Evolutionary conservation across 1,284 basidiomycete genomes (phyloP), one percentile per base, ranked within the genome.

Genomic region (Cutaneotrichosporon sp.): DNA sequence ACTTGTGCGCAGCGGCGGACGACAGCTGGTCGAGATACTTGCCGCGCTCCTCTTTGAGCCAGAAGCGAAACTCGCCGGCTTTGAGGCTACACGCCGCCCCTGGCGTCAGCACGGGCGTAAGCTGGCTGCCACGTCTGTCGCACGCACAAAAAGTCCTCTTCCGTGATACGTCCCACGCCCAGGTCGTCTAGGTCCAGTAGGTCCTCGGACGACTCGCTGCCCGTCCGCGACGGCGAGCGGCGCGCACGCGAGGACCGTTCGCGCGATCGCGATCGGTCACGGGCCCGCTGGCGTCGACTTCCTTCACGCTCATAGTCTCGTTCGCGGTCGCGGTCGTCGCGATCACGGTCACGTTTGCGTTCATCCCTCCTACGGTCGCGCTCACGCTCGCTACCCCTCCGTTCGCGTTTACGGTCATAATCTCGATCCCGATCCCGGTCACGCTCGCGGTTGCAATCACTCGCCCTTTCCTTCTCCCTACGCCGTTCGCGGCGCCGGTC

Each of bases 91-190:
- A n/a, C 39, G 47, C 38, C 26, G 26, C 26, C 26, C 26, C 47
- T 49, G 26, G 37, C 23, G 37, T 58, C 43, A 61, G 49, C 44
- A 36, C n/a, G 35, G 20, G 15, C 20, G 26, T 3, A 18, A 37
- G 34, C 20, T 7, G 8, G 9, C n/a, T 23, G 20, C 18, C 10
- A 37, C n/a, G 18, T 10, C 8, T 20, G 38, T 26, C 4, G n/a
- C 34, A 67, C 72, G 49, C 57, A 74, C 74, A 72, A 74, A 49
- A 72, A 74, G 54, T 76, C 74, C 8, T 70, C 67, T 35, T 70
- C 62, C 0, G 56, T 58, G 18, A 76, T 73, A 36, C 64, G 61
- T 26, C 55, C 56, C 4, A 70, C 65, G 2, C 74, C 73, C 9
- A 73, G 51, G 17, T 61, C 58, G 12, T 54, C 51, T 13, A 76